phyloP scores from a whole-genome alignment of 2,329 filamentous ascomycete genomes.

The Chrysoporthe cubensis region DNA sequence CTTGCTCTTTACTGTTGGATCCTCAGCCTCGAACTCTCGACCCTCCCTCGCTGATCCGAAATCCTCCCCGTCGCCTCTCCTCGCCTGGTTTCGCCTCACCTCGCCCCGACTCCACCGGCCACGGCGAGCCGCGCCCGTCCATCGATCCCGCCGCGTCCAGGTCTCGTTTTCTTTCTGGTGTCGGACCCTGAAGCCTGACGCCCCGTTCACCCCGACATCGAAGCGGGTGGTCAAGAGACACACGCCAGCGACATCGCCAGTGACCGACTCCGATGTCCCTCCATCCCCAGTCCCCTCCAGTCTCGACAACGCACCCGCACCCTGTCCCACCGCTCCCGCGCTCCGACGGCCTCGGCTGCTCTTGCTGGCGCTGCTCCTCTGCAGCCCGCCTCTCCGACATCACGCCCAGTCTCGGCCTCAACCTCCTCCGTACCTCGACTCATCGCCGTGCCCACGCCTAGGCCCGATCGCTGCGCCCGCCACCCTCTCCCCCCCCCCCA shows the following conservation, averaged over 20 bases:
- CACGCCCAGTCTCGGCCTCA: constrained; percentile 4
- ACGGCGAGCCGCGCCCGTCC: constrained; percentile 1
- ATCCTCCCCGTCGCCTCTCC: background rate
- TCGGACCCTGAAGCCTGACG: background rate
- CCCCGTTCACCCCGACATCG: background rate
- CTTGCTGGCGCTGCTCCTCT: background rate
- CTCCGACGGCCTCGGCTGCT: constrained; percentile 16
- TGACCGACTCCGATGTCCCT: constrained; percentile 21
- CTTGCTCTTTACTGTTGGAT: constrained; percentile 18
- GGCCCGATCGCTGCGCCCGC: background rate
- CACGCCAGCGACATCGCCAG: background rate
- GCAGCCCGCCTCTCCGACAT: constrained; percentile 8
- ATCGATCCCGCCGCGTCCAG: background rate
- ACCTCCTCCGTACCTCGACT: constrained; percentile 4
- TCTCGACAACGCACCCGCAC: constrained; percentile 23
- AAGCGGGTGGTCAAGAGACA: constrained; percentile 1
- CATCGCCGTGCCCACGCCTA: background rate
- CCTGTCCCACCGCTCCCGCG: constrained; percentile 16
- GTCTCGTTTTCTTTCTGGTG: background rate
- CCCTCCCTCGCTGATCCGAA: constrained; percentile 17
- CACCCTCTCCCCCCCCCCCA: too few relatives aligned
- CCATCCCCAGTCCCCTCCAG: constrained; percentile 25
- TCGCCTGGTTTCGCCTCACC: background rate
- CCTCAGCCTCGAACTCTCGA: constrained; percentile 20
- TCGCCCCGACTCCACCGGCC: constrained; percentile 6